Evolutionary conservation across 2,329 filamentous ascomycete genomes (phyloP).

Genomic region (Fusarium continuum): DNA sequence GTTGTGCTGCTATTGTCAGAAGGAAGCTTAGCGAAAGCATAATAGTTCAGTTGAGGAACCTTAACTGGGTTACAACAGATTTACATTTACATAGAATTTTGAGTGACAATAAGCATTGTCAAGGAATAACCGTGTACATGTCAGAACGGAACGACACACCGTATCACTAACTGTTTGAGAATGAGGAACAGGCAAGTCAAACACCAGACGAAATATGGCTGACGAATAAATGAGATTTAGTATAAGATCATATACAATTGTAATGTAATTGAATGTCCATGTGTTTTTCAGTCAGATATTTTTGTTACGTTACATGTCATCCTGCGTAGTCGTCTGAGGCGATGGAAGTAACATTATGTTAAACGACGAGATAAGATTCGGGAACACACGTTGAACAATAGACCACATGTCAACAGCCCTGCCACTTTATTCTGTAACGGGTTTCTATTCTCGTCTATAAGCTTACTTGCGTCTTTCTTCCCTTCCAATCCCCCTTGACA

Average conservation of each 20-base stretch:
- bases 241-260: too few species aligned
- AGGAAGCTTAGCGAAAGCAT: neutral
- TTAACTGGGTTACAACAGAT: neutral
- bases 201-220: too few species aligned
- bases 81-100: neutral
- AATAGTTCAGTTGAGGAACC: neutral
- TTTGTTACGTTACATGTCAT: neutral
- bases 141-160: too few species aligned
- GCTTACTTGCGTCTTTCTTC: neutral
- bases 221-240: too few species aligned
- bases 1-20: neutral
- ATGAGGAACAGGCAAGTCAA: too few species aligned
- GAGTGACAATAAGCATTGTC: too few species aligned
- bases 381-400: neutral
- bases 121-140: too few species aligned
- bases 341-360: neutral
- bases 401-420: neutral
- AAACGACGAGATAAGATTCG: constrained; percentile 10
- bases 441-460: neutral
- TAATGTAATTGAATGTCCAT: too few species aligned
- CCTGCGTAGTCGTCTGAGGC: neutral
- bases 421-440: neutral
- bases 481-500: neutral
- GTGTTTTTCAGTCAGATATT: neutral
- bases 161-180: too few species aligned